Conservation (phyloP, 768 basidiomycete species). For the Rhizopogon vulgaris region DNA sequence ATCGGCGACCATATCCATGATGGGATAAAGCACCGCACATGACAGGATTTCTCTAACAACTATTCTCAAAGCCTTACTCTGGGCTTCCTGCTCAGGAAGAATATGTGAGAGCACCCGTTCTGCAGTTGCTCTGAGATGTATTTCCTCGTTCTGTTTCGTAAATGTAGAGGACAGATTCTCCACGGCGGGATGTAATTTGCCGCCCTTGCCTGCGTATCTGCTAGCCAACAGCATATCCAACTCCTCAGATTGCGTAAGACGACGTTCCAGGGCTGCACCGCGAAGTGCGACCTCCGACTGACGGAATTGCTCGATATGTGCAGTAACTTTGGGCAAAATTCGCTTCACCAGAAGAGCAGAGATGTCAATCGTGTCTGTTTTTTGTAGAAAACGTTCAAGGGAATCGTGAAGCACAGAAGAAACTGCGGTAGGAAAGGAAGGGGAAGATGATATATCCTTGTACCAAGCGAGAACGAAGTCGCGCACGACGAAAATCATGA, state of each 20-base stretch:
- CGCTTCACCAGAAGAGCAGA: conserved; percentile 74
- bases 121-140: conserved; percentile 68
- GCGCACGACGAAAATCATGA: conserved; percentile 73
- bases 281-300: conserved; percentile 84
- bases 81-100: conserved; percentile 69
- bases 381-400: conserved; percentile 49
- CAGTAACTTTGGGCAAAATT: conserved; percentile 83
- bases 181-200: conserved; percentile 78
- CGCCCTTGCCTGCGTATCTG: conserved; percentile 61
- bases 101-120: conserved; percentile 67
- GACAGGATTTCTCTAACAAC: conserved; percentile 78
- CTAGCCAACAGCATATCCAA: conserved; percentile 82
- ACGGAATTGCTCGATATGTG: conserved; percentile 85
- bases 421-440: conserved; percentile 83
- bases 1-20: conserved; percentile 90
- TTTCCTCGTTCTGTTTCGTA: conserved; percentile 85
- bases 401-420: conserved; percentile 67
- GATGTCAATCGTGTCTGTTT: conserved; percentile 58
- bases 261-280: conserved; percentile 75
- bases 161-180: conserved; percentile 85
- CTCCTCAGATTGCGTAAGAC: conserved; percentile 84
- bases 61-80: conserved; percentile 63
- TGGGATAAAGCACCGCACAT: conserved; percentile 76
- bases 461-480: conserved; percentile 94
- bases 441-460: conserved; percentile 74